Evolutionary conservation across 331 rosid species (phyloP), one percentile per base, ranked within the genome.

Genomic region (Rhamnella rubrinervis): DNA sequence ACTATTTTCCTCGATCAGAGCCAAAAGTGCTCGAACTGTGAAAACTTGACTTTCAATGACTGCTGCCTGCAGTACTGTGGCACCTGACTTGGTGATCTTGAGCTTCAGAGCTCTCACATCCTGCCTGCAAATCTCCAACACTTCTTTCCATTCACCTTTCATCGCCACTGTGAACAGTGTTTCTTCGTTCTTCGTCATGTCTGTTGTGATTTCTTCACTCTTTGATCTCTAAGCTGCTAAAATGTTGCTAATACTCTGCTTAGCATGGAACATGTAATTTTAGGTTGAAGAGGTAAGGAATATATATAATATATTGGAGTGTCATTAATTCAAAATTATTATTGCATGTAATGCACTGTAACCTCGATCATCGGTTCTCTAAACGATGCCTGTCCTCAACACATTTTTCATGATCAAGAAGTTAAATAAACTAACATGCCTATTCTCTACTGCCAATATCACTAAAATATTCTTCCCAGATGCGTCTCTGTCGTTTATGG

Each of bases 371-470:
- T 53, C 58, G 9, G 3, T 53, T 53, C 9, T 53, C 23, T 12
- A 9, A 53, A 53, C 23, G 1, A 18, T 20, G 23, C 58, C 9
- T 17, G 18, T 9, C 7, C 23, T 53, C 23, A 53, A 8, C 20
- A 53, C n/a, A 53, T 53, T 53, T n/a, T 20, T 53, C 23, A 4
- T 20, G 17, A 5, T 20, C 23, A 53, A 6, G 58, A 53, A 4
- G 23, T 18, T 53, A 9, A 5, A 53, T 53, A 53, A 17, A 20
- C 18, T 7, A 1, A n/a, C 71, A 11, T 78, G 83, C 9, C 74
- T 71, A n/a, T 78, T 25, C 63, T 62, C 73, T 20, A 66, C 78
- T 23, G 86, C 80, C 64, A 75, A 15, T 28, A 57, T 69, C 66
- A 78, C 19, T 51, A 61, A n/a, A n/a, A n/a, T 77, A 20, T 53